Evolutionary conservation across 371 early-diverging fungal species (phyloP), one percentile per base, ranked within the genome.

Genomic region (Synchytrium microbalum): DNA sequence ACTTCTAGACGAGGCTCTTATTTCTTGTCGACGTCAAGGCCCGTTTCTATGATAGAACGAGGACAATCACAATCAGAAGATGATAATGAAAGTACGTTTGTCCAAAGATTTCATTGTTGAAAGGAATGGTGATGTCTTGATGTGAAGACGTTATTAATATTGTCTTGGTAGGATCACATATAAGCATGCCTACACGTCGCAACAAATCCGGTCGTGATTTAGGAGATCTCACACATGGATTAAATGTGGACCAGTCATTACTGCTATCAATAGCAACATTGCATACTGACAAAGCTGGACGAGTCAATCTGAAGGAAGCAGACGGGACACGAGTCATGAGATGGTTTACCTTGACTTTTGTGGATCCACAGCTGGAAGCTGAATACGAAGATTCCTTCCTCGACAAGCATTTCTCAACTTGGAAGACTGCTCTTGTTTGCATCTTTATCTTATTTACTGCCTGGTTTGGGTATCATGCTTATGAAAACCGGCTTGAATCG

Each of bases 341-440:
- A 8, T 13, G 13, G 24, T 55, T 13, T 24, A 55, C 56, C 13
- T 24, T 70, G 32, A 56, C 57, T 2, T 73, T 70, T 52, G 56
- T 57, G 27, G 56, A 64, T 14, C 58, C 28, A 16, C 69, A 70
- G 23, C 33, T 66, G 32, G 74, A 73, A 61, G 28, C 5, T 13
- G 74, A 73, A 52, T 73, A 68, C 59, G 62, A 52, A 23, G 27
- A 33, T 29, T 70, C 66, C 59, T 70, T 73, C 60, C 30, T 70
- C 25, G 58, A 64, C 19, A 26, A 61, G 2, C 68, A 71, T 58
- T 52, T 66, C 26, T 10, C 25, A 29, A 33, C 57, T 32, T 73
- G 73, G 73, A 19, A 65, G 54, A 27, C 67, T 55, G 61, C 69
- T 8, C 24, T 60, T 2, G 55, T 29, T 3, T 24, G 57, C 16